Evolutionary conservation across 352 stramenopile species (phyloP).

Genomic region (Aphanomyces astaci): DNA sequence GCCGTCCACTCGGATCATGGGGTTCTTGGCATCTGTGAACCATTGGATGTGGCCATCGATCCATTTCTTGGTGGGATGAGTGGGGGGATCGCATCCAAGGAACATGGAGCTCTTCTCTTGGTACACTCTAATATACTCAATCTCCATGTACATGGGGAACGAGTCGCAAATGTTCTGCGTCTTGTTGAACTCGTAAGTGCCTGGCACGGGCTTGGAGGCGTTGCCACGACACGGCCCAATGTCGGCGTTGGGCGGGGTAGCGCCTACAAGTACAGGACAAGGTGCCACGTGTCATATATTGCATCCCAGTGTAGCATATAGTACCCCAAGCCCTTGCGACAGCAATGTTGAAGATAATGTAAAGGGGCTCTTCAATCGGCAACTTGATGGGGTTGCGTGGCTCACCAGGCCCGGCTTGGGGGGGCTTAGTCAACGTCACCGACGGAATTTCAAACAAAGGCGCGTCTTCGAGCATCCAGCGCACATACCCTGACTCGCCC

Average conservation of each 20-base stretch:
- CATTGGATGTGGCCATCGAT: slow-evolving; percentile 54
- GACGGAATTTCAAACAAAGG: slow-evolving; percentile 54
- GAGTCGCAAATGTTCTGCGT: slow-evolving; percentile 50
- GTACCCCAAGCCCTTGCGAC: slow-evolving; percentile 30
- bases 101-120: slow-evolving; percentile 43
- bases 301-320: slow-evolving; percentile 35
- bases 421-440: slow-evolving; percentile 35
- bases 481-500: slow-evolving; percentile 40
- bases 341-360: slow-evolving; percentile 65
- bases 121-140: slow-evolving; percentile 61
- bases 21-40: slow-evolving; percentile 53
- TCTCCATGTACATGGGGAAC: slow-evolving; percentile 70
- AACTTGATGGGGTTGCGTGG: slow-evolving; percentile 41
- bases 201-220: slow-evolving; percentile 23
- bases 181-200: slow-evolving; percentile 21
- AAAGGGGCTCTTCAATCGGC: slow-evolving; percentile 56
- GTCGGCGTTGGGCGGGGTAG: slow-evolving; percentile 39
- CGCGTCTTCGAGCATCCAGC: slow-evolving; percentile 40
- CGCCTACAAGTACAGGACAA: slow-evolving; percentile 31
- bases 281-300: slow-evolving; percentile 14
- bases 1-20: slow-evolving; percentile 35
- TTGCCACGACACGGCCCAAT: slow-evolving; percentile 46
- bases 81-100: slow-evolving; percentile 45
- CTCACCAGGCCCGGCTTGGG: slow-evolving; percentile 28
- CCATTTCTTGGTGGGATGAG: slow-evolving; percentile 52